Percentiles rank a stretch among this genome's conserved stretches.
Conservation (phyloP, 192 early-diverging fungal genomes). For the Coemansia sp. region DNA sequence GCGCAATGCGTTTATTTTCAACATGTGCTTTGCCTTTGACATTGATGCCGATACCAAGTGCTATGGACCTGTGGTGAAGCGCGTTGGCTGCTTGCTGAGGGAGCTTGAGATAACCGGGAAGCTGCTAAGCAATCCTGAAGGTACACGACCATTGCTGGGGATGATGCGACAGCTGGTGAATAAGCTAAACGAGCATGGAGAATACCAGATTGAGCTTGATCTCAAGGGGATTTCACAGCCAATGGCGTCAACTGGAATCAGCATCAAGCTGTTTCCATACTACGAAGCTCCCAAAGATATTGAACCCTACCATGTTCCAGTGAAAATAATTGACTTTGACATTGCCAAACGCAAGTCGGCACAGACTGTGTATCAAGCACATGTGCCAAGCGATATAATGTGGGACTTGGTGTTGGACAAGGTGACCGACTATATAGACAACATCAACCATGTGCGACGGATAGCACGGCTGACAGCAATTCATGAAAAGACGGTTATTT, state of each 20-base stretch:
- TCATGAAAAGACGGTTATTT: conserved; percentile 66
- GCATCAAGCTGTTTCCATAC: conserved; percentile 50
- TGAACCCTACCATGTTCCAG: conserved; percentile 36
- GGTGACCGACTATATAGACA: conserved; percentile 80
- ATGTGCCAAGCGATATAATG: conserved; percentile 63
- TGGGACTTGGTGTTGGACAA: conserved; percentile 90
- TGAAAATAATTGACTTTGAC: conserved; percentile 40
- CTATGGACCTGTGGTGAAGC: conserved; percentile 86
- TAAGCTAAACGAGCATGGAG: conserved; percentile 46
- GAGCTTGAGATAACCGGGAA: conserved; percentile 67
- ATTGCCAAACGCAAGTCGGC: conserved; percentile 31
- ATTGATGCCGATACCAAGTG: conserved; percentile 71
- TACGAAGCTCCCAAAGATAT: conserved; percentile 32
- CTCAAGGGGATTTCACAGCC: conserved; percentile 39
- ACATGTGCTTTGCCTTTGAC: conserved; percentile 94
- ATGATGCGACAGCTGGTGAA: conserved; percentile 51
- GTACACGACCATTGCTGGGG: conserved; percentile 17
- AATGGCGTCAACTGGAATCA: conserved; percentile 33
- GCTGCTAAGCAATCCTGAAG: conserved; percentile 37
- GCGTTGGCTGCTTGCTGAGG: conserved; percentile 77
- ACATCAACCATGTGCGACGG: conserved; percentile 75
- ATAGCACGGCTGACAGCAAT: conserved; percentile 82
- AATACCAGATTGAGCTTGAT: conserved; percentile 50
- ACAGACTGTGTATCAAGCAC: conserved; percentile 61
- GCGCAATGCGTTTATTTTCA: conserved; percentile 87